A percentile compares a stretch with the other conserved stretches of the same genome.
Evolutionary conservation across 805 yeast genomes (phyloP).

Genomic region (Priceomyces castillae): DNA sequence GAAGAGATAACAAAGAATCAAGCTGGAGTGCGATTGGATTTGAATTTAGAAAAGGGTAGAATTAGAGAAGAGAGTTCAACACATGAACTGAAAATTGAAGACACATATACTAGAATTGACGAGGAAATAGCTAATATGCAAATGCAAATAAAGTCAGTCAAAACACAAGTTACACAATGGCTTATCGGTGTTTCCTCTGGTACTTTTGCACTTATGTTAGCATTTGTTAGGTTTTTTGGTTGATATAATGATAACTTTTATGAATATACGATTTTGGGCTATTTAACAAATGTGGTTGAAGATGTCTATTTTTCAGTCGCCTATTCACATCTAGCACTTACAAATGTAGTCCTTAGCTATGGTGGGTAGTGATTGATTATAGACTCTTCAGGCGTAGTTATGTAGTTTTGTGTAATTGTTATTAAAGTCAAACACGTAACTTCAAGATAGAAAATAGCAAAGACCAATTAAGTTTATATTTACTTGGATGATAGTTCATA

Average conservation of each 20-base stretch:
- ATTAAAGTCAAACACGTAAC: not conserved
- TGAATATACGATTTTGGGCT: too few species aligned
- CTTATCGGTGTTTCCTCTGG: conserved; percentile 97
- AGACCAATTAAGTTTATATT: not conserved
- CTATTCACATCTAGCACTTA: too few species aligned
- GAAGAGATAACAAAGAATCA: conserved; percentile 90
- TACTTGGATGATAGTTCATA: not conserved
- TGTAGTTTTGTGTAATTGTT: not conserved
- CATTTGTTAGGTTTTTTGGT: conserved; percentile 81
- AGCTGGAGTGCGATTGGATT: conserved; percentile 86
- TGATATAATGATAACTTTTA: conserved; percentile 19
- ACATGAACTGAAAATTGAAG: conserved; percentile 91
- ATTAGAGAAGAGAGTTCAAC: conserved; percentile 91
- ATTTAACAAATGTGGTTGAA: too few species aligned
- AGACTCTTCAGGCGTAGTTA: too few species aligned
- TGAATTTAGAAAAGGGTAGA: conserved; percentile 91
- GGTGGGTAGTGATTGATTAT: too few species aligned
- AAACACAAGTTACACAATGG: conserved; percentile 98
- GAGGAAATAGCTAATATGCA: conserved; percentile 94
- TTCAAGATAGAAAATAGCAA: not conserved
- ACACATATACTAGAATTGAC: conserved; percentile 91
- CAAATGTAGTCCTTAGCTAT: too few species aligned
- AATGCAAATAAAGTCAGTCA: conserved; percentile 91
- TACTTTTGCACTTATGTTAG: conserved; percentile 90
- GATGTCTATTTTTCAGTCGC: too few species aligned